Percentiles rank a stretch among this genome's conserved stretches.
Conservation (phyloP, 352 stramenopile genomes). For the Phytophthora fragariae region DNA sequence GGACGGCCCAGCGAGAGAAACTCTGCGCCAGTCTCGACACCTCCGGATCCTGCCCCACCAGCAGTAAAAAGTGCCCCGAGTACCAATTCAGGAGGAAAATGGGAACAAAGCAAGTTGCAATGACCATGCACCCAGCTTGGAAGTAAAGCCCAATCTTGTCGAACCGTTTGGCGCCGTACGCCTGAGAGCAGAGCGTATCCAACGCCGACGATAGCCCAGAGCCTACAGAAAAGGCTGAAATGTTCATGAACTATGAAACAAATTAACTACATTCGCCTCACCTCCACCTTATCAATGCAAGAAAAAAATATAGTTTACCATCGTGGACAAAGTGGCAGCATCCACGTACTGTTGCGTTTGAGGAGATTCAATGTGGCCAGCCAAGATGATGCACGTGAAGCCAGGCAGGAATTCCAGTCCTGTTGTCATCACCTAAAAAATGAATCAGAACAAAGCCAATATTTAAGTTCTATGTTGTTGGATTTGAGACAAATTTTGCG, state of each 20-base stretch:
- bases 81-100: conserved; percentile 75
- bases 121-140: conserved; percentile 66
- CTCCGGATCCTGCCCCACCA: conserved; percentile 48
- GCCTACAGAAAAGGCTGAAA: conserved; percentile 63
- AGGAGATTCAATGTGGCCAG: conserved; percentile 64
- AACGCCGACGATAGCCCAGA: conserved; percentile 74
- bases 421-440: conserved; percentile 48
- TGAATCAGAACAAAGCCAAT: neutral
- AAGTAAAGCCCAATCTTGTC: conserved; percentile 85
- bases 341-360: conserved; percentile 71
- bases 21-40: conserved; percentile 63
- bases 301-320: conserved; percentile 41
- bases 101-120: conserved; percentile 51
- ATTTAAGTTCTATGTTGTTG: neutral
- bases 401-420: conserved; percentile 55
- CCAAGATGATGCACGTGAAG: conserved; percentile 71
- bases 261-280: neutral
- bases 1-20: conserved; percentile 65
- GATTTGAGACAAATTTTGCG: neutral
- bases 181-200: conserved; percentile 79
- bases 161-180: conserved; percentile 61
- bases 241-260: conserved; percentile 58
- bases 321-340: conserved; percentile 69
- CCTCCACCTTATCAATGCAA: neutral
- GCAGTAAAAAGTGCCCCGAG: conserved; percentile 46